A percentile compares a stretch with the other conserved stretches of the same genome.
Evolutionary conservation across 805 yeast species (phyloP).

Genomic region (Saccharomyces mikatae): DNA sequence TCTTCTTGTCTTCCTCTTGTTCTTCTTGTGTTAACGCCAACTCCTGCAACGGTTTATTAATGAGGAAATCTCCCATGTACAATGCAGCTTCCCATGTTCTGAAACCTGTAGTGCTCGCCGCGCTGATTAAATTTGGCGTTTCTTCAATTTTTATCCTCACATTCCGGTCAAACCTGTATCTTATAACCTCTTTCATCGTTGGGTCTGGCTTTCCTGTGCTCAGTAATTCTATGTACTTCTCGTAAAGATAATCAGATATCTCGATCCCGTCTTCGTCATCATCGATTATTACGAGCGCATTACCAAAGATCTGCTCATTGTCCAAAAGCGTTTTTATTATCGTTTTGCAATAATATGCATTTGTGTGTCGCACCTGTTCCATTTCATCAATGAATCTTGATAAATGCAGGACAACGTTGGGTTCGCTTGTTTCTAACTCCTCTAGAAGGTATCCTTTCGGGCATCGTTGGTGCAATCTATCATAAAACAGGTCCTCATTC

Average conservation of each 20-base stretch:
- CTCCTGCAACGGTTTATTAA: constrained; percentile 7
- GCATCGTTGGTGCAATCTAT: constrained; percentile 11
- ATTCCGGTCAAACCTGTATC: constrained; percentile 20
- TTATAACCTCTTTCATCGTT: constrained; percentile 26
- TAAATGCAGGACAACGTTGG: neutral
- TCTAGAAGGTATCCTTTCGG: constrained; percentile 5
- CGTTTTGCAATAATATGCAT: constrained; percentile 44
- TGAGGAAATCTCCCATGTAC: constrained; percentile 48
- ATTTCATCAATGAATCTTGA: constrained; percentile 15
- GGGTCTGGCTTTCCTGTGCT: constrained; percentile 20
- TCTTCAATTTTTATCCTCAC: constrained; percentile 39
- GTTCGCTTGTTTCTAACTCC: neutral
- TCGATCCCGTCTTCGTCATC: constrained; percentile 6
- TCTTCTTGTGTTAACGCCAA: constrained; percentile 1
- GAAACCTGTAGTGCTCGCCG: constrained; percentile 78
- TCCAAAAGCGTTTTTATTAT: constrained; percentile 39
- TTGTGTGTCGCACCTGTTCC: constrained; percentile 23
- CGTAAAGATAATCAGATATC: constrained; percentile 26
- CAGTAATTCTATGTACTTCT: constrained; percentile 27
- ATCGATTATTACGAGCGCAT: neutral
- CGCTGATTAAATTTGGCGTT: constrained; percentile 56
- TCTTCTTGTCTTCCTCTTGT: neutral
- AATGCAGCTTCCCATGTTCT: constrained; percentile 93
- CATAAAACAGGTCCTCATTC: constrained; percentile 5
- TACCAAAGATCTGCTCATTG: constrained; percentile 20